These are phyloP conservation scores for Opeltia flavorubescens DNA, from an alignment of 495 filamentous ascomycete species.

Conservation along the genomic window DNA sequence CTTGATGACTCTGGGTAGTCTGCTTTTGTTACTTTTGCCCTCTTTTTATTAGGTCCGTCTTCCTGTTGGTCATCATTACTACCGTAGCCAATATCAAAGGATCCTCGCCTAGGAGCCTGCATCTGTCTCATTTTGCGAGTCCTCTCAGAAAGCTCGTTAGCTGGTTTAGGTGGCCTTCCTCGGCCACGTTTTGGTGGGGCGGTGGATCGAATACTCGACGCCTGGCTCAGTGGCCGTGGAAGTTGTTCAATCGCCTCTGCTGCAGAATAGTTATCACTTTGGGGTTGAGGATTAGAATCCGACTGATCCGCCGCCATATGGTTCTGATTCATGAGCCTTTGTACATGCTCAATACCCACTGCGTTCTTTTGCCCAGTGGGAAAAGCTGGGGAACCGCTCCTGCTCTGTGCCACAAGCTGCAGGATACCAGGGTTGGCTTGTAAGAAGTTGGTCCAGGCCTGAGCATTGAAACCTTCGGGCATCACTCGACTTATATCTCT, in stretches of 20 bases:
- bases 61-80: conserved; percentile 56
- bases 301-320: conserved; percentile 19
- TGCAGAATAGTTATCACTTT: conserved; percentile 6
- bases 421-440: conserved; percentile 39
- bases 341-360: conserved; percentile 37
- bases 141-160: neutral
- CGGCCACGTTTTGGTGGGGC: conserved; percentile 12
- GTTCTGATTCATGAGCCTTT: conserved; percentile 33
- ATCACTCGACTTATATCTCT: conserved; percentile 44
- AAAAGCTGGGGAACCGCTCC: conserved; percentile 13
- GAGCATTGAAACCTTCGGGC: conserved; percentile 51
- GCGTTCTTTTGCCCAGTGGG: conserved; percentile 25
- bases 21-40: conserved; percentile 57
- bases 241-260: conserved; percentile 7
- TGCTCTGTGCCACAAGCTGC: conserved; percentile 12
- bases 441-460: conserved; percentile 51
- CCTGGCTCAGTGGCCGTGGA: conserved; percentile 25
- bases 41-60: conserved; percentile 45
- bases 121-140: conserved; percentile 12
- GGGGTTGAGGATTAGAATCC: conserved; percentile 2
- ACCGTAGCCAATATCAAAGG: conserved; percentile 42
- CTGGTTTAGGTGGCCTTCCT: conserved; percentile 13
- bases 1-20: conserved; percentile 52
- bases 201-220: conserved; percentile 21
- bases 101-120: conserved; percentile 23